phyloP scores from a whole-genome alignment of 2,329 filamentous ascomycete species.

The Xylariaceae sp. region DNA sequence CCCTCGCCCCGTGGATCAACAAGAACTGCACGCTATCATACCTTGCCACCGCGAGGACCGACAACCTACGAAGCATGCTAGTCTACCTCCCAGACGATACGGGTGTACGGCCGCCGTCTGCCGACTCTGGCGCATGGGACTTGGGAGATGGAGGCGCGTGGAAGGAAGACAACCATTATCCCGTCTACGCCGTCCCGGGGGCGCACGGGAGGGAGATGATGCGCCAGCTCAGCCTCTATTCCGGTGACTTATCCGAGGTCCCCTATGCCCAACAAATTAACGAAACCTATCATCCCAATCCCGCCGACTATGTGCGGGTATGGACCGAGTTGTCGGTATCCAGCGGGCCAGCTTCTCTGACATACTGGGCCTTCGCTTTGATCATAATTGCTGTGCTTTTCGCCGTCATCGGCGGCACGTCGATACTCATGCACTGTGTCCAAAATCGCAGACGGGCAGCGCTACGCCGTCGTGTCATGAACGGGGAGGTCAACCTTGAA shows the following conservation, averaged over 20 bases:
- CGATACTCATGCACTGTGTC: slow-evolving; percentile 66
- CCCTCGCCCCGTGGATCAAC: slow-evolving; percentile 79
- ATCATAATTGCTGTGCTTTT: slow-evolving; percentile 66
- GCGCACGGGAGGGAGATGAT: slow-evolving; percentile 61
- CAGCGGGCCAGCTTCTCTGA: slow-evolving; percentile 49
- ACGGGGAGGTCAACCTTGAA: slow-evolving; percentile 80
- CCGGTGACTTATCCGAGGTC: slow-evolving; percentile 60
- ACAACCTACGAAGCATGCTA: slow-evolving; percentile 55
- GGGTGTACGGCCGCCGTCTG: slow-evolving; percentile 55
- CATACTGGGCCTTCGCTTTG: slow-evolving; percentile 72
- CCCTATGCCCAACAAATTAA: slow-evolving; percentile 52
- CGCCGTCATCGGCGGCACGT: slow-evolving; percentile 58
- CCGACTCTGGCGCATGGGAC: slow-evolving; percentile 60
- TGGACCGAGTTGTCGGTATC: slow-evolving; percentile 47
- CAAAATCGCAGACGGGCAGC: slow-evolving; percentile 63
- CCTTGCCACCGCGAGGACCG: slow-evolving; percentile 50
- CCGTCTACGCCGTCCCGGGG: slow-evolving; percentile 75
- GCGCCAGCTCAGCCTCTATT: slow-evolving; percentile 65
- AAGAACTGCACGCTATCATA: slow-evolving; percentile 66
- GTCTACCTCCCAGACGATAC: slow-evolving; percentile 54
- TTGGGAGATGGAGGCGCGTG: slow-evolving; percentile 63
- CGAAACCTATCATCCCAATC: slow-evolving; percentile 45
- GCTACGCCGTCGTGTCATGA: slow-evolving; percentile 62
- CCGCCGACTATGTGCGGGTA: slow-evolving; percentile 52
- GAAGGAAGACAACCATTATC: slow-evolving; percentile 63